Evolutionary conservation across 2,329 filamentous ascomycete genomes (phyloP).

Genomic region (Colletotrichum truncatum): DNA sequence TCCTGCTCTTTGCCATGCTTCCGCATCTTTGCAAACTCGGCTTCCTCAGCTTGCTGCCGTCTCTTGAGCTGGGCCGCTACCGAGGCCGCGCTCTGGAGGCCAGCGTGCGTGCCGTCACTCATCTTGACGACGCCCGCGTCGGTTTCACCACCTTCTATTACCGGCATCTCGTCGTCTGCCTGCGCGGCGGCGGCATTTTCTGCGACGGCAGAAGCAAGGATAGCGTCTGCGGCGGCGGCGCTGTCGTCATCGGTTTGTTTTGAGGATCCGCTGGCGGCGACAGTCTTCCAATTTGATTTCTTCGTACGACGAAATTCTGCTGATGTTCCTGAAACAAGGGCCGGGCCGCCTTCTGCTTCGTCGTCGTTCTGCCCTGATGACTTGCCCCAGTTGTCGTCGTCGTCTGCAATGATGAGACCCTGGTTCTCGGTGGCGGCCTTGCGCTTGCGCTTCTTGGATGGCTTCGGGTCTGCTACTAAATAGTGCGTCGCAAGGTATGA

Average conservation of each 20-base stretch:
- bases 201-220: conserved; percentile 76
- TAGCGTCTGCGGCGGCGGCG: conserved; percentile 78
- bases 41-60: conserved; percentile 72
- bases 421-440: conserved; percentile 56
- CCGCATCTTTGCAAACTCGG: conserved; percentile 54
- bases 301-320: conserved; percentile 78
- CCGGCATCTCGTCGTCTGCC: conserved; percentile 59
- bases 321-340: conserved; percentile 59
- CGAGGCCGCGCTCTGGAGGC: conserved; percentile 84
- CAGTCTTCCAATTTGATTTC: conserved; percentile 81
- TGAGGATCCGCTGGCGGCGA: conserved; percentile 57
- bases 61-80: conserved; percentile 76
- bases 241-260: conserved; percentile 48
- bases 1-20: conserved; percentile 68
- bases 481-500: conserved; percentile 94
- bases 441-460: conserved; percentile 70
- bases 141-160: conserved; percentile 48
- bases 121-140: conserved; percentile 69
- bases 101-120: conserved; percentile 88
- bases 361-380: conserved; percentile 51
- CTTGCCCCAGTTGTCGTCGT: conserved; percentile 66
- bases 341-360: conserved; percentile 62
- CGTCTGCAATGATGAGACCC: conserved; percentile 72
- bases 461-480: conserved; percentile 69
- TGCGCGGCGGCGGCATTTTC: conserved; percentile 66